phyloP scores from a whole-genome alignment of 78 protist genomes.

The Salpingoeca rosetta region DNA sequence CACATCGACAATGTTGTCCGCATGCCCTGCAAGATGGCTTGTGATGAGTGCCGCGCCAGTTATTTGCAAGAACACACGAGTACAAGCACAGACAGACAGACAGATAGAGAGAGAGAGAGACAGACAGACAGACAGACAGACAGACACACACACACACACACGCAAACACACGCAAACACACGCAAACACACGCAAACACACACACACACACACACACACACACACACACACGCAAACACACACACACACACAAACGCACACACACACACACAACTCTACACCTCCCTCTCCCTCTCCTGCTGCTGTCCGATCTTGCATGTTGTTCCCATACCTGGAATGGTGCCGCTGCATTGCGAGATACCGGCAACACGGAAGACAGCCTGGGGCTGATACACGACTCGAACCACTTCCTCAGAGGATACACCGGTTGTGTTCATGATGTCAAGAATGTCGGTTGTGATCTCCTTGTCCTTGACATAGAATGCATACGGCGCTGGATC shows the following conservation, averaged over 20 bases:
- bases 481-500: slow-evolving; percentile 55
- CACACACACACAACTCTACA: no score
- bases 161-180: no score
- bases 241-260: no score
- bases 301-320: slow-evolving; percentile 4
- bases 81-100: no score
- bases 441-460: slow-evolving; percentile 16
- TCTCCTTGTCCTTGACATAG: slow-evolving; percentile 47
- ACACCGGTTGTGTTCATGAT: slow-evolving; percentile 27
- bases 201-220: no score
- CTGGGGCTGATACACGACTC: slow-evolving; percentile 78
- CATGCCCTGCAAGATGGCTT: slow-evolving; percentile 58
- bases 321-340: slow-evolving; percentile 41
- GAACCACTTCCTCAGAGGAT: neutral
- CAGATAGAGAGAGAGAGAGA: no score
- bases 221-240: no score
- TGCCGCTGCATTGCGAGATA: slow-evolving; percentile 77
- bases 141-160: no score
- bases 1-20: slow-evolving; percentile 75
- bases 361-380: slow-evolving; percentile 81
- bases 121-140: neutral
- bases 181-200: no score
- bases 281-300: slow-evolving; percentile 2
- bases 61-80: neutral
- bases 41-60: neutral